Conservation (phyloP, 23 red algal species). For the Gracilaria gracilis region DNA sequence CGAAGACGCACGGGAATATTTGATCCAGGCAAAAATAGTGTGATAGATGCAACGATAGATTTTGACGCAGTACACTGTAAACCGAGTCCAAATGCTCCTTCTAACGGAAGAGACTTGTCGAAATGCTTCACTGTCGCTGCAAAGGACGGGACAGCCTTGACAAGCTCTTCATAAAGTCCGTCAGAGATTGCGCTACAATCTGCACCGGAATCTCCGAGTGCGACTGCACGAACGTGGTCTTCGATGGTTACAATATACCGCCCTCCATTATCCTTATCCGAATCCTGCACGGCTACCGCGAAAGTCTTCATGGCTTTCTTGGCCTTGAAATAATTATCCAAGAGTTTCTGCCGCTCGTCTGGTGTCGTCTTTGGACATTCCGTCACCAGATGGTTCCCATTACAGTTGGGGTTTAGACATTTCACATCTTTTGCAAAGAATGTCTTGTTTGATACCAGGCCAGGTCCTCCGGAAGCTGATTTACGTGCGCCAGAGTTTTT, state of each 20-base stretch:
- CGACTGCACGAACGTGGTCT: too few species aligned
- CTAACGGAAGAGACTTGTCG: background rate
- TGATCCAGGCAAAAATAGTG: conserved; percentile 27
- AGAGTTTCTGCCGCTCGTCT: background rate
- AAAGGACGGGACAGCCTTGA: background rate
- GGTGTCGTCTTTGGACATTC: background rate
- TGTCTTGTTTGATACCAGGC: too few species aligned
- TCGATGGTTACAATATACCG: too few species aligned
- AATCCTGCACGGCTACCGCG: background rate
- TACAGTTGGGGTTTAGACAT: background rate
- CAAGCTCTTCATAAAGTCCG: background rate
- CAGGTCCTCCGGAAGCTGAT: too few species aligned
- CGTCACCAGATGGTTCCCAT: background rate
- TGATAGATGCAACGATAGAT: background rate
- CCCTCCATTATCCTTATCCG: too few species aligned
- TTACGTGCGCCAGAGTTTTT: too few species aligned
- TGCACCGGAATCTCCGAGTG: too few species aligned
- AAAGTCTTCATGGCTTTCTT: background rate
- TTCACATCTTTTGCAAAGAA: background rate
- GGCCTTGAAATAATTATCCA: background rate
- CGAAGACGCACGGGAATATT: conserved; percentile 23
- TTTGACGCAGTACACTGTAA: background rate
- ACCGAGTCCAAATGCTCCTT: background rate
- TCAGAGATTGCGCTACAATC: too few species aligned
- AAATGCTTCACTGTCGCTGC: background rate